These are phyloP conservation scores for Colletotrichum truncatum DNA, from an alignment of 2,329 filamentous ascomycete genomes.

Conservation along the genomic window DNA sequence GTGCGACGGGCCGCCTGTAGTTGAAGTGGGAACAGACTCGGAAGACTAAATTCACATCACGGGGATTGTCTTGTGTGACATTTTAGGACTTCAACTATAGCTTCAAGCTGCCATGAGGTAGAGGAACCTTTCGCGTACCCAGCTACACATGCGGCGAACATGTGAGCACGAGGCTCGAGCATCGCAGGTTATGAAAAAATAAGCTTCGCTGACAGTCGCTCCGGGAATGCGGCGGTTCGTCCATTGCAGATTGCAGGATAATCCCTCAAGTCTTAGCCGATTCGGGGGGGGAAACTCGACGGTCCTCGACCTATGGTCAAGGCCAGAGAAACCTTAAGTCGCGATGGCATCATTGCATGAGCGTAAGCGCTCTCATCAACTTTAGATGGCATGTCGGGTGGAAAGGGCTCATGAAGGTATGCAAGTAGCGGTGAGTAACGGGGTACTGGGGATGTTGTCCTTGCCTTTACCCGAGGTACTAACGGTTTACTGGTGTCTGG, in stretches of 20 bases:
- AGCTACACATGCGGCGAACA: neutral
- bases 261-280: neutral
- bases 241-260: neutral
- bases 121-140: neutral
- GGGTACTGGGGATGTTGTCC: neutral
- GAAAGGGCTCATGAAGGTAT: neutral
- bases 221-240: neutral
- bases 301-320: neutral
- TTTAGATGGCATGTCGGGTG: conserved; percentile 11
- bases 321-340: neutral
- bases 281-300: neutral
- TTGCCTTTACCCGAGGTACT: neutral
- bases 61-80: neutral
- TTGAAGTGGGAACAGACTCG: neutral
- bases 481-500: too few species aligned
- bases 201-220: neutral
- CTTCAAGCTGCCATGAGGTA: neutral
- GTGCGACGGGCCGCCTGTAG: neutral
- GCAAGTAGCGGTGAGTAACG: conserved; percentile 18
- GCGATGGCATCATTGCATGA: conserved; percentile 10
- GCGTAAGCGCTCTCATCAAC: conserved; percentile 7
- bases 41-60: neutral
- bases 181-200: neutral
- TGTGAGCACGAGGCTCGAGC: conserved; percentile 14
- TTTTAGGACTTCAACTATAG: neutral